phyloP scores from a whole-genome alignment of 2,329 filamentous ascomycete genomes.

The Penicillium hordei region DNA sequence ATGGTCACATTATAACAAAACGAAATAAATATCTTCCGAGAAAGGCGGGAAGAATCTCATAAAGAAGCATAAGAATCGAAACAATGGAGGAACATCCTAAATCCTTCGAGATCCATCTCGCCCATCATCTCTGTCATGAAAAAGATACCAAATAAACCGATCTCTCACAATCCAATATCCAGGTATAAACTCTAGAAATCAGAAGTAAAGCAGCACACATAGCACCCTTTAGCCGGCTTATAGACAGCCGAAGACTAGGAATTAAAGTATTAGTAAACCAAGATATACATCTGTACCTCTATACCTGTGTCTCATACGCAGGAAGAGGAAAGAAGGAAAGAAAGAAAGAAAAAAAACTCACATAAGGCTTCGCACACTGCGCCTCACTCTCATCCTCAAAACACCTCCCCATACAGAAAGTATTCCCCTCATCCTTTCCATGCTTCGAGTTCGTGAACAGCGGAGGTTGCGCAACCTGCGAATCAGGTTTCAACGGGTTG shows the following conservation, averaged over 20 bases:
- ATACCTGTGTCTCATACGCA: not conserved
- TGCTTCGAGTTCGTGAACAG: not conserved
- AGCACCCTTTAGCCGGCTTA: constrained; percentile 16
- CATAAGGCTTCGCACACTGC: constrained; percentile 14
- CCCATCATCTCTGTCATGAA: not conserved
- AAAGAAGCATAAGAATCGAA: not conserved
- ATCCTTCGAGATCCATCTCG: not conserved
- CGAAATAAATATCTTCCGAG: not conserved
- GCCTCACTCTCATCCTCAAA: constrained; percentile 10
- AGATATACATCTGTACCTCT: not conserved
- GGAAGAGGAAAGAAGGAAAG: not conserved
- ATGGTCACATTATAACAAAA: not conserved
- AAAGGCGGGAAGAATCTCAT: not conserved
- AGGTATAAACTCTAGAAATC: constrained; percentile 1
- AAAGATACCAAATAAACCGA: not conserved
- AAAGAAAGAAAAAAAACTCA: constrained; percentile 8
- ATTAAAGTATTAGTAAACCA: not conserved
- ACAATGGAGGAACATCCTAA: not conserved
- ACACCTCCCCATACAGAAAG: constrained; percentile 19
- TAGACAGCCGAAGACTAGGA: constrained; percentile 3
- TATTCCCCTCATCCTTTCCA: constrained; percentile 16
- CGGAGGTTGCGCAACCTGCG: constrained; percentile 13
- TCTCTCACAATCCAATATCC: not conserved
- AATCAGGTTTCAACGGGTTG: constrained; percentile 8
- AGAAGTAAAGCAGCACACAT: constrained; percentile 16